A percentile compares a stretch with the other conserved stretches of the same genome.
phyloP scores from a whole-genome alignment of 2,329 filamentous ascomycete genomes.

The Byssochlamys sp. region DNA sequence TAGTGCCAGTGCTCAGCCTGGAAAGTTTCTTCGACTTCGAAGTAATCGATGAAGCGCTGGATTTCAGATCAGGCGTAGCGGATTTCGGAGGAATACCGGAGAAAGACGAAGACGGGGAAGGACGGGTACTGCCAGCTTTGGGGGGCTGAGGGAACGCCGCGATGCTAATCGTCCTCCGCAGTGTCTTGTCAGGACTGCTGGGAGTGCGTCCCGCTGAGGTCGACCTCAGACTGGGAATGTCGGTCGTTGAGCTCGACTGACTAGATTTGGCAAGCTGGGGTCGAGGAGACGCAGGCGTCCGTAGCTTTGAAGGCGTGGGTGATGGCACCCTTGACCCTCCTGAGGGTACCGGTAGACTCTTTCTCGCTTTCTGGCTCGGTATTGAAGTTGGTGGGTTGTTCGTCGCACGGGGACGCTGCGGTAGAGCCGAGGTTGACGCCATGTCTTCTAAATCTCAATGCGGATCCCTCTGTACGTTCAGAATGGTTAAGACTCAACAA shows the following conservation, averaged over 20 bases:
- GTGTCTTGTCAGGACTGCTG: slow-evolving; percentile 51
- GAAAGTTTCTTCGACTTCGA: slow-evolving; percentile 47
- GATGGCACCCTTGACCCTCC: slow-evolving; percentile 35
- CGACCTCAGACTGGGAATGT: slow-evolving; percentile 49
- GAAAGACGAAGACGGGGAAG: slow-evolving; percentile 47
- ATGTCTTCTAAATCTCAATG: slow-evolving; percentile 7
- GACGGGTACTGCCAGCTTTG: slow-evolving; percentile 51
- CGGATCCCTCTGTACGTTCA: not conserved
- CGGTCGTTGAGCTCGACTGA: slow-evolving; percentile 39
- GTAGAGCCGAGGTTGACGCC: slow-evolving; percentile 48
- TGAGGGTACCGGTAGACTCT: slow-evolving; percentile 49
- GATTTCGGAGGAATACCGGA: slow-evolving; percentile 23
- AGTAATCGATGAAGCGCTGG: slow-evolving; percentile 20
- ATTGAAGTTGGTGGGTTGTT: slow-evolving; percentile 54
- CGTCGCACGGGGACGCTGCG: slow-evolving; percentile 52
- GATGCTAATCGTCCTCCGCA: slow-evolving; percentile 85
- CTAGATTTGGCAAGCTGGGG: slow-evolving; percentile 43
- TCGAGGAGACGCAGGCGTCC: slow-evolving; percentile 50
- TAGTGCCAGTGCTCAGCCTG: slow-evolving; percentile 47
- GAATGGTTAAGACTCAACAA: not conserved
- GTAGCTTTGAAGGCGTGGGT: slow-evolving; percentile 45
- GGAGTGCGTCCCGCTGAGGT: slow-evolving; percentile 46
- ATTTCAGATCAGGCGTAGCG: slow-evolving; percentile 37
- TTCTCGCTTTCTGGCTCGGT: slow-evolving; percentile 5
- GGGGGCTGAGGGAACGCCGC: slow-evolving; percentile 89